phyloP scores from a whole-genome alignment of 2,329 filamentous ascomycete genomes.

The Ophiocordyceps camponoti-saundersi region DNA sequence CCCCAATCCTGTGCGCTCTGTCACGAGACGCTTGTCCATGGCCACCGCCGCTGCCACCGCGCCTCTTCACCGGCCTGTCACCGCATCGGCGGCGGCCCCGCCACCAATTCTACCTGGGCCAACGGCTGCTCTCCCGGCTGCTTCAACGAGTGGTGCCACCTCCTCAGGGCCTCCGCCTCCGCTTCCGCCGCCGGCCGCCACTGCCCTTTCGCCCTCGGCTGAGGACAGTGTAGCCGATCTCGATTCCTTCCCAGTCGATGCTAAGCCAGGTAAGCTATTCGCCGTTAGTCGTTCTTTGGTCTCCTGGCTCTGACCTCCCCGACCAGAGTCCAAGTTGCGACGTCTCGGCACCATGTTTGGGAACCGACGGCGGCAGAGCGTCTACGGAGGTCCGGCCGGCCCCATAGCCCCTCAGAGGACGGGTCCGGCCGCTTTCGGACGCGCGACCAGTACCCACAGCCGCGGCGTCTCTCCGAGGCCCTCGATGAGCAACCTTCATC shows the following conservation, averaged over 20 bases:
- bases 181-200: slow-evolving; percentile 1
- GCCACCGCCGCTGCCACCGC: background rate
- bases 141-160: background rate
- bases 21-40: slow-evolving; percentile 23
- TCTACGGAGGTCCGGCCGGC: slow-evolving; percentile 41
- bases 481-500: slow-evolving; percentile 40
- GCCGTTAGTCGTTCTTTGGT: background rate
- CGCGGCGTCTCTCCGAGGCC: slow-evolving; percentile 35
- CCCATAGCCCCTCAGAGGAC: slow-evolving; percentile 37
- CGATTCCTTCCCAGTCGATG: slow-evolving; percentile 13
- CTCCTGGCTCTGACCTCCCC: slow-evolving; percentile 6
- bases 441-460: slow-evolving; percentile 48
- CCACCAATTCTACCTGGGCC: background rate
- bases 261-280: slow-evolving; percentile 17
- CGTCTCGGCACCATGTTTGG: slow-evolving; percentile 53
- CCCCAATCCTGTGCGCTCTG: slow-evolving; percentile 5
- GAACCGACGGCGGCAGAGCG: slow-evolving; percentile 46
- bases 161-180: slow-evolving; percentile 1
- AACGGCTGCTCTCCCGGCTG: background rate
- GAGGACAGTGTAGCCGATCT: slow-evolving; percentile 26
- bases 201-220: background rate
- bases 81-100: background rate
- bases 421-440: slow-evolving; percentile 33
- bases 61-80: background rate
- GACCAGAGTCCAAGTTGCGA: slow-evolving; percentile 36